Conservation (phyloP, 2,329 filamentous ascomycete genomes). For the Torrubiella hemipterigena region DNA sequence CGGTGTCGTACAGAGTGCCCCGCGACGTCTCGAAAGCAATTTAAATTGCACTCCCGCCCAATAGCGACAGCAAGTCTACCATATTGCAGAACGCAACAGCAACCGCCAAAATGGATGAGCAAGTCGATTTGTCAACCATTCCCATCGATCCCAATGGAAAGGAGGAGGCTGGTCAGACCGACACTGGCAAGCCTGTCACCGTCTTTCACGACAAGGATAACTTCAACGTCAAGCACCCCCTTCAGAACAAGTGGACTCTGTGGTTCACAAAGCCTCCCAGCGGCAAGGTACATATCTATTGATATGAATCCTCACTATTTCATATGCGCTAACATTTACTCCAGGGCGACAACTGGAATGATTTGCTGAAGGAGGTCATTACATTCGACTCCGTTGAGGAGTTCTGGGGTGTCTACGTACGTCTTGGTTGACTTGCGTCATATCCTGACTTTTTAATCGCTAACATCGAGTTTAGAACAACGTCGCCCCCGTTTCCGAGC, state of each 20-base stretch:
- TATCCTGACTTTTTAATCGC: slow-evolving; percentile 8
- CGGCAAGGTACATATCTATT: slow-evolving; percentile 87
- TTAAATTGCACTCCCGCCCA: slow-evolving; percentile 24
- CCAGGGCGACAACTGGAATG: slow-evolving; percentile 96
- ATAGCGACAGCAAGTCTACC: too few species aligned
- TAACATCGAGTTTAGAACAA: slow-evolving; percentile 61
- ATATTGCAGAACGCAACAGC: too few species aligned
- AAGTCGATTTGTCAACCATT: slow-evolving; percentile 57
- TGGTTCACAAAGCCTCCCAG: slow-evolving; percentile 99
- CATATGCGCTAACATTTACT: slow-evolving; percentile 13
- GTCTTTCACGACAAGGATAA: slow-evolving; percentile 98
- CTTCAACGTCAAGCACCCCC: slow-evolving; percentile 98
- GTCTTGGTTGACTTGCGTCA: slow-evolving; percentile 21
- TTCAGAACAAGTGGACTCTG: slow-evolving; percentile 95
- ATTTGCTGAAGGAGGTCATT: slow-evolving; percentile 95
- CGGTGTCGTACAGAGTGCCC: too few species aligned
- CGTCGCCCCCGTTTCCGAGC: slow-evolving; percentile 88
- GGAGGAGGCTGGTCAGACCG: slow-evolving; percentile 33
- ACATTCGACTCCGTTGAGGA: slow-evolving; percentile 98
- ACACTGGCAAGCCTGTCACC: slow-evolving; percentile 59
- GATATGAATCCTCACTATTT: too few species aligned
- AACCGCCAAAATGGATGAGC: slow-evolving; percentile 29
- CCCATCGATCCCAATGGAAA: slow-evolving; percentile 53
- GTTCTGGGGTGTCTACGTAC: slow-evolving; percentile 98
- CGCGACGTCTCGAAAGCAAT: slow-evolving; percentile 9